These are phyloP conservation scores for Corynespora cassiicola DNA, from an alignment of 2,329 filamentous ascomycete genomes.

Conservation along the genomic window DNA sequence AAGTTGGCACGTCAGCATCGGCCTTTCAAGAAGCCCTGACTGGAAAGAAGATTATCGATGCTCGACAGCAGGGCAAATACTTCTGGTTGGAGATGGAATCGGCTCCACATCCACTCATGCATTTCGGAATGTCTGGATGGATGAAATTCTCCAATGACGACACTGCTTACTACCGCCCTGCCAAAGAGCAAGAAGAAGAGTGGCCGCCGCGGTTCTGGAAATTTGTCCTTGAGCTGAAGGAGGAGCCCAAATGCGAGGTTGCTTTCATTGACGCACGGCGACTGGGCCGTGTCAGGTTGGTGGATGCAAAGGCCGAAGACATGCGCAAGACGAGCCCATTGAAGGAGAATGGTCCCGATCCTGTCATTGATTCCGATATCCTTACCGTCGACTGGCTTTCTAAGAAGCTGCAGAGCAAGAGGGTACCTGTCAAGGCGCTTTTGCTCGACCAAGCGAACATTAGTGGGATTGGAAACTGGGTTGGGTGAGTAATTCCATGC, in stretches of 20 bases:
- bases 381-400: slow-evolving; percentile 79
- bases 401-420: slow-evolving; percentile 75
- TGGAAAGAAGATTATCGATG: slow-evolving; percentile 74
- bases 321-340: slow-evolving; percentile 81
- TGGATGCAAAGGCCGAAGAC: slow-evolving; percentile 77
- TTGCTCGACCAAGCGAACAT: slow-evolving; percentile 87
- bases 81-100: slow-evolving; percentile 86
- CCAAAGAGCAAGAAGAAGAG: slow-evolving; percentile 62
- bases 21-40: slow-evolving; percentile 76
- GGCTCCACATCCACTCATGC: slow-evolving; percentile 86
- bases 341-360: slow-evolving; percentile 92
- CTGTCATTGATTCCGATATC: slow-evolving; percentile 78
- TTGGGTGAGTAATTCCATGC: slow-evolving; percentile 62
- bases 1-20: slow-evolving; percentile 79
- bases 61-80: slow-evolving; percentile 93
- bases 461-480: slow-evolving; percentile 96
- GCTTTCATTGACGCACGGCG: slow-evolving; percentile 87
- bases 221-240: slow-evolving; percentile 74
- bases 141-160: slow-evolving; percentile 82
- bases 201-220: slow-evolving; percentile 96
- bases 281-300: slow-evolving; percentile 78
- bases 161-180: slow-evolving; percentile 78
- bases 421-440: slow-evolving; percentile 87
- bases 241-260: slow-evolving; percentile 65
- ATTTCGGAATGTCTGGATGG: slow-evolving; percentile 81